phyloP scores from a whole-genome alignment of 163 green algal genomes.

The Chlorella variabilis region DNA sequence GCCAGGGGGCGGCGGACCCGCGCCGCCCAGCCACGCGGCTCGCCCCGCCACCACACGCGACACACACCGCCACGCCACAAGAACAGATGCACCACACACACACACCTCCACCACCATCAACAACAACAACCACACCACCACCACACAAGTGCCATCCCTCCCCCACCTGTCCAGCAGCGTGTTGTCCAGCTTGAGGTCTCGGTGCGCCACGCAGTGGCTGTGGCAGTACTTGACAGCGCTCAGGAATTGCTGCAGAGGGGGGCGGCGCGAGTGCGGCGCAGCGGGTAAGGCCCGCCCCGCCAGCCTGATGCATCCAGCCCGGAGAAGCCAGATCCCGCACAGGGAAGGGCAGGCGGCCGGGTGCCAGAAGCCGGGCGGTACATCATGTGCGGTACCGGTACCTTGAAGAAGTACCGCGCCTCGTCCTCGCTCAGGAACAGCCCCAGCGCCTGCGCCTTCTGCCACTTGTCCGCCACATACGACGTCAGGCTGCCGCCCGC shows the following conservation, averaged over 20 bases:
- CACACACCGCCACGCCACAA: neutral
- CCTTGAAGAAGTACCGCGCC: constrained; percentile 86
- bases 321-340: too few species aligned
- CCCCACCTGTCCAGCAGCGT: constrained; percentile 76
- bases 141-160: neutral
- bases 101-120: neutral
- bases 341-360: too few species aligned
- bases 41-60: too few species aligned
- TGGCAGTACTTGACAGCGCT: constrained; percentile 89
- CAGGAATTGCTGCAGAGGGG: constrained; percentile 79
- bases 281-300: neutral
- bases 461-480: constrained; percentile 86
- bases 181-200: constrained; percentile 86
- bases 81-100: too few species aligned
- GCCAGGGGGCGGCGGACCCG: too few species aligned
- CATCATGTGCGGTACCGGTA: too few species aligned
- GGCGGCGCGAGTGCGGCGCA: too few species aligned
- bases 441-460: constrained; percentile 70
- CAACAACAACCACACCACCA: neutral
- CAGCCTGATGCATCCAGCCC: too few species aligned
- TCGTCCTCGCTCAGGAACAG: constrained; percentile 88
- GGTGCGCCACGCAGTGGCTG: constrained; percentile 78
- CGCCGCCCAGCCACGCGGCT: too few species aligned
- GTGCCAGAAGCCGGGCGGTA: neutral
- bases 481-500: constrained; percentile 79